Evolutionary conservation across 345 rosid genomes (phyloP).

Genomic region (Aurinia saxatilis): DNA sequence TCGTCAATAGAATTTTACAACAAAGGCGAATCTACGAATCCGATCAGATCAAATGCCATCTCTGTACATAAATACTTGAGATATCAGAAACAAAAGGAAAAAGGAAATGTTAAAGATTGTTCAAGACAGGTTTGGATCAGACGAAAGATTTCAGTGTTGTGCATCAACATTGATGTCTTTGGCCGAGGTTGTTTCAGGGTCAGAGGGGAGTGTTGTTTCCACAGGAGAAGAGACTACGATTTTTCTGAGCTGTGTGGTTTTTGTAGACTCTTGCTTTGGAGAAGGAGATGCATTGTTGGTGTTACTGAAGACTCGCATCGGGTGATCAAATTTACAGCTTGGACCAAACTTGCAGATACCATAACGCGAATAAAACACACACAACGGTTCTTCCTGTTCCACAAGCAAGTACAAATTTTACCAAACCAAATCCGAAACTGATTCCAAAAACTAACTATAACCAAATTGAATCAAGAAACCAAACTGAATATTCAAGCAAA

Average conservation of each 20-base stretch:
- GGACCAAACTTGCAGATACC: constrained; percentile 96
- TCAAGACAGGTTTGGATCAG: neutral
- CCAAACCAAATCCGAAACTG: too few species aligned
- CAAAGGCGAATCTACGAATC: neutral
- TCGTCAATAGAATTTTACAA: neutral
- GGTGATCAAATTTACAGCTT: constrained; percentile 91
- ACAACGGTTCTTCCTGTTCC: constrained; percentile 80
- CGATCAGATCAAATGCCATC: neutral
- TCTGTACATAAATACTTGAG: neutral
- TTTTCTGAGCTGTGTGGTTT: neutral
- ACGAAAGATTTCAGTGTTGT: neutral
- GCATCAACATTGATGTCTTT: neutral
- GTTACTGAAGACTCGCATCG: constrained; percentile 67
- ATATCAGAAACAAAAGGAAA: neutral
- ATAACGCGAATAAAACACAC: constrained; percentile 77
- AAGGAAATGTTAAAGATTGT: neutral
- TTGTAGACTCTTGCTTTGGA: neutral
- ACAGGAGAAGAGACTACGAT: neutral
- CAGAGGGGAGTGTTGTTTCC: neutral
- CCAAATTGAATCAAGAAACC: too few species aligned
- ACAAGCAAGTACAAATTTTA: too few species aligned
- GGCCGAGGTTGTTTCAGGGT: neutral
- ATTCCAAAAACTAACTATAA: too few species aligned
- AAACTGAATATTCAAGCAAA: too few species aligned
- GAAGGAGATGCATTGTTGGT: constrained; percentile 17